A percentile compares a stretch with the other conserved stretches of the same genome.
These are phyloP conservation scores for Hyaloscypha finlandica DNA, from an alignment of 495 filamentous ascomycete species.

Conservation along the genomic window DNA sequence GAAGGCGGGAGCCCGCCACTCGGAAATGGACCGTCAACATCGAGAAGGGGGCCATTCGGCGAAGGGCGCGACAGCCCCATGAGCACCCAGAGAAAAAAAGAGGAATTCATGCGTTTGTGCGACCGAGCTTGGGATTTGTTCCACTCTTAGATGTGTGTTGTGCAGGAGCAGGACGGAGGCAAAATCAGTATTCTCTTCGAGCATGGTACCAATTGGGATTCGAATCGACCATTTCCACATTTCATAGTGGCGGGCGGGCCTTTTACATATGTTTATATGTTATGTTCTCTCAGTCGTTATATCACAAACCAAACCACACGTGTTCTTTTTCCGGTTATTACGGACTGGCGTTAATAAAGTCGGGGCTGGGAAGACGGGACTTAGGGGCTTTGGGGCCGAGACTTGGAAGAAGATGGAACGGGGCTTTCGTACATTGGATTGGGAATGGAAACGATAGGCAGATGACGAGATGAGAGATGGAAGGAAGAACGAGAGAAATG, in stretches of 20 bases:
- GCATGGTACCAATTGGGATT: neutral
- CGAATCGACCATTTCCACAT: neutral
- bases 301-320: slow-evolving; percentile 2
- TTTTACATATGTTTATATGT: slow-evolving; percentile 21
- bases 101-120: slow-evolving; percentile 88
- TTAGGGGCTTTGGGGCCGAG: neutral
- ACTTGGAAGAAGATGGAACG: neutral
- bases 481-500: neutral
- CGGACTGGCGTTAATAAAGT: slow-evolving; percentile 30
- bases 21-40: slow-evolving; percentile 57
- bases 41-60: slow-evolving; percentile 68
- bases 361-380: neutral
- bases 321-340: slow-evolving; percentile 20
- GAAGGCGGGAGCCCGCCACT: slow-evolving; percentile 80
- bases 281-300: slow-evolving; percentile 7
- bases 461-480: slow-evolving; percentile 17
- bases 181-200: slow-evolving; percentile 9
- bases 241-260: neutral
- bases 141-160: slow-evolving; percentile 67
- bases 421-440: neutral
- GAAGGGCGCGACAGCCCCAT: slow-evolving; percentile 80
- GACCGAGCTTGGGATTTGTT: slow-evolving; percentile 94
- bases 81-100: slow-evolving; percentile 84
- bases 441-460: slow-evolving; percentile 7
- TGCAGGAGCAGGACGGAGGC: neutral